phyloP scores from a whole-genome alignment of 2,329 filamentous ascomycete species.

The Colletotrichum somersetense region DNA sequence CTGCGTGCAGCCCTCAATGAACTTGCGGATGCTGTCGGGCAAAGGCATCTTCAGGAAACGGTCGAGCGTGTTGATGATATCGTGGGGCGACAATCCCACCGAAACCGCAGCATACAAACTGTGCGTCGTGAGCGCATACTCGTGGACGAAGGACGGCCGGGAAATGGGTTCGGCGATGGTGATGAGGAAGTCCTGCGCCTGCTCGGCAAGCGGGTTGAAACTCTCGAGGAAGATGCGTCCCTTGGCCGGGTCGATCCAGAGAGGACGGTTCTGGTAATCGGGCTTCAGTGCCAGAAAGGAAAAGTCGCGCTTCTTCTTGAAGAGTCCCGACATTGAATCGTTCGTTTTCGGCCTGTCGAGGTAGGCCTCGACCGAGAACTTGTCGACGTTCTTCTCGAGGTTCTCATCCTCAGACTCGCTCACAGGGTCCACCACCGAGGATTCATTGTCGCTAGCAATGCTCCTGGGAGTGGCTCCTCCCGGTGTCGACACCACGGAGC shows the following conservation, averaged over 20 bases:
- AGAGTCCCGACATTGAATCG: constrained; percentile 46
- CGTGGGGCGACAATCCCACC: constrained; percentile 87
- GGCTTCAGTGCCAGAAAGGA: constrained; percentile 85
- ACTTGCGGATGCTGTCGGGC: constrained; percentile 82
- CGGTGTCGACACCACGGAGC: constrained; percentile 70
- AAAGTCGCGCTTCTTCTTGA: constrained; percentile 72
- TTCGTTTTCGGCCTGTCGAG: constrained; percentile 45
- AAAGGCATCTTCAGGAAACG: constrained; percentile 90
- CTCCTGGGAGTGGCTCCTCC: constrained; percentile 71
- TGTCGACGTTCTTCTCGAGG: constrained; percentile 70
- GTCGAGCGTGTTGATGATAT: constrained; percentile 91
- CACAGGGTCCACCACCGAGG: constrained; percentile 45
- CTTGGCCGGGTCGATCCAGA: constrained; percentile 92
- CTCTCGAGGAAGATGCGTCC: constrained; percentile 94
- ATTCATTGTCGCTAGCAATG: constrained; percentile 67
- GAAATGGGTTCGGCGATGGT: constrained; percentile 95
- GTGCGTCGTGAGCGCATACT: constrained; percentile 92
- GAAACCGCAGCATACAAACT: constrained; percentile 96
- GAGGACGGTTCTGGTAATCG: constrained; percentile 88
- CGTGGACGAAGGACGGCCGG: constrained; percentile 89
- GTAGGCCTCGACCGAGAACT: constrained; percentile 68
- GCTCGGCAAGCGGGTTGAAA: constrained; percentile 87
- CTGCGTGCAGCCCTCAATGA: constrained; percentile 83
- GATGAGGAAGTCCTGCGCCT: constrained; percentile 94
- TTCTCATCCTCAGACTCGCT: constrained; percentile 63